phyloP scores from a whole-genome alignment of 108 stramenopile species.

The Nitzschia inconspicua region DNA sequence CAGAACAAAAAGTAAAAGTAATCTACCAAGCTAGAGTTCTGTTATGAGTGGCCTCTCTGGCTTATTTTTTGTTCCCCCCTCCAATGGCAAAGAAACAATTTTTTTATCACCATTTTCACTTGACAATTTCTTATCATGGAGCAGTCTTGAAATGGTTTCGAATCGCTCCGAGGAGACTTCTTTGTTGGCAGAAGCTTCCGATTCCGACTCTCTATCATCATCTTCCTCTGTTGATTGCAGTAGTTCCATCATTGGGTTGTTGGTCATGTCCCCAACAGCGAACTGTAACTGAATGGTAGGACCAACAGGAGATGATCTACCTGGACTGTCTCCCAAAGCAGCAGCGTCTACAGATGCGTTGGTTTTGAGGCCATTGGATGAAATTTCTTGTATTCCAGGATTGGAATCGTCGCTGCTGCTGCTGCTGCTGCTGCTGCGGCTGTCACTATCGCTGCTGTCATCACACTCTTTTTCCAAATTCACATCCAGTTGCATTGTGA shows the following conservation, averaged over 20 bases:
- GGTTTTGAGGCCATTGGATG: background rate
- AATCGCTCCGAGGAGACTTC: too few species aligned
- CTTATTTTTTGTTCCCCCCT: too few species aligned
- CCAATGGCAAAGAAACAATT: too few species aligned
- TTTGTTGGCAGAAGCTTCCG: too few species aligned
- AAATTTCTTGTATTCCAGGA: conserved; percentile 5
- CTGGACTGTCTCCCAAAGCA: background rate
- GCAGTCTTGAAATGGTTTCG: too few species aligned
- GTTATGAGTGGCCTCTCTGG: too few species aligned
- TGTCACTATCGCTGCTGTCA: conserved; percentile 11
- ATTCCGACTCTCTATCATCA: too few species aligned
- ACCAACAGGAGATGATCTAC: too few species aligned
- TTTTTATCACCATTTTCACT: too few species aligned
- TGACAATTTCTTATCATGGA: too few species aligned
- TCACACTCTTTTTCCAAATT: conserved; percentile 1
- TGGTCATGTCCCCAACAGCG: conserved; percentile 14
- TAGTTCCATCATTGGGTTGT: conserved; percentile 24
- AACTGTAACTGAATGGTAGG: conserved; percentile 35
- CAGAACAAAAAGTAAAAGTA: too few species aligned
- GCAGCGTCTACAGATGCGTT: background rate
- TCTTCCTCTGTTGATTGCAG: background rate
- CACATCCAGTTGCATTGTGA: background rate
- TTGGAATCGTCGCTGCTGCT: background rate
- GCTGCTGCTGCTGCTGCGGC: background rate
- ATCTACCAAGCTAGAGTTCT: too few species aligned